Evolutionary conservation across 495 filamentous ascomycete species (phyloP).

Genomic region (Aspergillus carlsbadensis): DNA sequence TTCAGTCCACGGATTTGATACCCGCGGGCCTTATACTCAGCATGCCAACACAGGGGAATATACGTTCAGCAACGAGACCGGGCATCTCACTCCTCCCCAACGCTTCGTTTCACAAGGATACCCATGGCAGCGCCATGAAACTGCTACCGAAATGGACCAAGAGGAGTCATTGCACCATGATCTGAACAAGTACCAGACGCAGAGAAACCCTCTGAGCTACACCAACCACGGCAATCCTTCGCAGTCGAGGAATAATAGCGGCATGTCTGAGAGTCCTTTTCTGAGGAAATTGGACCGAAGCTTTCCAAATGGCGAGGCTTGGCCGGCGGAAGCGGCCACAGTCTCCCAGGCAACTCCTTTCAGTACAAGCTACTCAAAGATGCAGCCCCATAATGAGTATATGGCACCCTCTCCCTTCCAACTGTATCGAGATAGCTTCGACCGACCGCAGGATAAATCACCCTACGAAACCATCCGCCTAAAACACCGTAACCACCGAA

Average conservation of each 20-base stretch:
- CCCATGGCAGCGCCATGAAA: not conserved
- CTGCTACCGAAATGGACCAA: not conserved
- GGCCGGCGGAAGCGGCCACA: not conserved
- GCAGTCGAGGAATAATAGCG: conserved; percentile 4
- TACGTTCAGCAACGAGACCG: not conserved
- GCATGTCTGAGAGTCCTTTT: conserved; percentile 16
- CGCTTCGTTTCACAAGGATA: conserved; percentile 5
- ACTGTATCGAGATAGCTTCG: conserved; percentile 20
- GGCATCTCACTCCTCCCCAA: not conserved
- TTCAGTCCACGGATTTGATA: not conserved
- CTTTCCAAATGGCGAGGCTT: not conserved
- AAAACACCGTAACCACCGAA: conserved; percentile 4
- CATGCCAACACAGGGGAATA: conserved; percentile 2
- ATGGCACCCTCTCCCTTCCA: conserved; percentile 13
- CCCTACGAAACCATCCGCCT: conserved; percentile 19
- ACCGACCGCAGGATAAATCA: conserved; percentile 19
- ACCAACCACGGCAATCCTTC: conserved; percentile 4
- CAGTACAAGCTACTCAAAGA: not conserved
- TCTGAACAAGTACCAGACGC: conserved; percentile 4
- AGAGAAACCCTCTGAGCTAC: conserved; percentile 23
- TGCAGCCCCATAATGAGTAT: not conserved
- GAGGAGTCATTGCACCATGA: not conserved
- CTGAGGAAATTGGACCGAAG: not conserved
- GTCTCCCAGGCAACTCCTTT: not conserved
- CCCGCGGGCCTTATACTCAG: conserved; percentile 13